Conservation (phyloP, 371 early-diverging fungal genomes). For the Syncephalastrum racemosum region DNA sequence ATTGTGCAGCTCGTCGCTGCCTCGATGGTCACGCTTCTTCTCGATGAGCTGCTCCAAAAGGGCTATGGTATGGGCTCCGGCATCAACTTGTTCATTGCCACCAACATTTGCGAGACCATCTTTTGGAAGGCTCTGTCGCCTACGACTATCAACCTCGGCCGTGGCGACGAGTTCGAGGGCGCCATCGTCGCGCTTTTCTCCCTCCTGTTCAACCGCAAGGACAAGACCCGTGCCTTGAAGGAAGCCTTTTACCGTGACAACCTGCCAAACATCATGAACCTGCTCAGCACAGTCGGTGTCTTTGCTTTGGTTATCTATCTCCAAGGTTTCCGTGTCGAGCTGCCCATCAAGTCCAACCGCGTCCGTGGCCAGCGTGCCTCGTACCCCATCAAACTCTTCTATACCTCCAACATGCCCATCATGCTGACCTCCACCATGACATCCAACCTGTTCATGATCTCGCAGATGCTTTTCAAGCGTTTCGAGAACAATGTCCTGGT, state of each 20-base stretch:
- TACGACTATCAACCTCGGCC: conserved; percentile 95
- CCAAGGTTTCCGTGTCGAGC: conserved; percentile 99
- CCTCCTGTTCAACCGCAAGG: conserved; percentile 91
- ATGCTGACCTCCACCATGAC: conserved; percentile 98
- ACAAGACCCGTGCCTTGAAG: conserved; percentile 97
- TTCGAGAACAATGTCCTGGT: conserved; percentile 96
- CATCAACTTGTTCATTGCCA: conserved; percentile 99
- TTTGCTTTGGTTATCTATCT: conserved; percentile 98
- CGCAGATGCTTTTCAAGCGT: conserved; percentile 94
- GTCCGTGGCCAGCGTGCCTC: conserved; percentile 96
- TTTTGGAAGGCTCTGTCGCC: conserved; percentile 99
- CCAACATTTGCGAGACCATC: conserved; percentile 99
- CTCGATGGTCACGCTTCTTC: conserved; percentile 95
- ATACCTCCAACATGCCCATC: conserved; percentile 99
- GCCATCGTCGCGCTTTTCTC: conserved; percentile 96
- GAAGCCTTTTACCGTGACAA: conserved; percentile 98
- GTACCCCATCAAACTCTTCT: conserved; percentile 99
- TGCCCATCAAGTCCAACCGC: conserved; percentile 96
- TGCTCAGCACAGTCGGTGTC: conserved; percentile 87
- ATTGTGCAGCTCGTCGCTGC: conserved; percentile 97
- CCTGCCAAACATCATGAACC: conserved; percentile 96
- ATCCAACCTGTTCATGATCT: conserved; percentile 95
- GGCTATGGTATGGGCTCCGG: conserved; percentile 99
- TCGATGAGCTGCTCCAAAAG: conserved; percentile 99
- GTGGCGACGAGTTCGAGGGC: conserved; percentile 99